Conservation (phyloP, 352 stramenopile genomes). For the Pythium volutum region DNA sequence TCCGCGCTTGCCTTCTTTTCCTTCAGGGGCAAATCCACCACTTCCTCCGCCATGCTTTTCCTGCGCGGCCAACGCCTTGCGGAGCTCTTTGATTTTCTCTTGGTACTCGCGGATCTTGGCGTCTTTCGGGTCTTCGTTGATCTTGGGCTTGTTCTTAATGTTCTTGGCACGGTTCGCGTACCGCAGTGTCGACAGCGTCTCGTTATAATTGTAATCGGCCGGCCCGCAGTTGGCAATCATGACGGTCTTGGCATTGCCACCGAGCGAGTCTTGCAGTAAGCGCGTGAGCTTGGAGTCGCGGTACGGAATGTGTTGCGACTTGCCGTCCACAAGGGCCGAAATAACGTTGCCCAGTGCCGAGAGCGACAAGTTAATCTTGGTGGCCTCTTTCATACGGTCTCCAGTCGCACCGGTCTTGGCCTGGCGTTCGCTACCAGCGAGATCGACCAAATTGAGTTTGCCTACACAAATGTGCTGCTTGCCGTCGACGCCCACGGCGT, state of each 20-base stretch:
- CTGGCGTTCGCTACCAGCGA: conserved; percentile 71
- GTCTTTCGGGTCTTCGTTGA: conserved; percentile 98
- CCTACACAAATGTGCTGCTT: conserved; percentile 91
- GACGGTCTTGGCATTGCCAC: conserved; percentile 97
- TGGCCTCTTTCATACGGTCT: conserved; percentile 86
- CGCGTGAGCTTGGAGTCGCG: conserved; percentile 96
- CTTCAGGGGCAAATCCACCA: conserved; percentile 11
- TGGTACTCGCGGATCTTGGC: conserved; percentile 97
- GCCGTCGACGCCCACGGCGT: conserved; percentile 43
- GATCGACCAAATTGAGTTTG: conserved; percentile 94
- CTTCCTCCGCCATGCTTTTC: conserved; percentile 38
- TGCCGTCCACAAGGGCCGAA: conserved; percentile 81
- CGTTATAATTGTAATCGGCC: conserved; percentile 98
- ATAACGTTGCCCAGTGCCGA: conserved; percentile 86
- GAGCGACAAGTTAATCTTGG: conserved; percentile 77
- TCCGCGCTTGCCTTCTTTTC: conserved; percentile 8
- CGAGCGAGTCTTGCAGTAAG: conserved; percentile 96
- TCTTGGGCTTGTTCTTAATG: conserved; percentile 99
- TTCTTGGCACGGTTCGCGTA: conserved; percentile 99
- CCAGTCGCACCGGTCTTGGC: conserved; percentile 71
- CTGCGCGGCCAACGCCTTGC: conserved; percentile 51
- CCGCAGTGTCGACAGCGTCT: conserved; percentile 91
- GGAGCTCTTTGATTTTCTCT: conserved; percentile 86
- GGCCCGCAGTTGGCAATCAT: conserved; percentile 98
- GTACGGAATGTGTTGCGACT: conserved; percentile 88